These are phyloP conservation scores for Plasmopara halstedii DNA, from an alignment of 352 stramenopile genomes.

Conservation along the genomic window DNA sequence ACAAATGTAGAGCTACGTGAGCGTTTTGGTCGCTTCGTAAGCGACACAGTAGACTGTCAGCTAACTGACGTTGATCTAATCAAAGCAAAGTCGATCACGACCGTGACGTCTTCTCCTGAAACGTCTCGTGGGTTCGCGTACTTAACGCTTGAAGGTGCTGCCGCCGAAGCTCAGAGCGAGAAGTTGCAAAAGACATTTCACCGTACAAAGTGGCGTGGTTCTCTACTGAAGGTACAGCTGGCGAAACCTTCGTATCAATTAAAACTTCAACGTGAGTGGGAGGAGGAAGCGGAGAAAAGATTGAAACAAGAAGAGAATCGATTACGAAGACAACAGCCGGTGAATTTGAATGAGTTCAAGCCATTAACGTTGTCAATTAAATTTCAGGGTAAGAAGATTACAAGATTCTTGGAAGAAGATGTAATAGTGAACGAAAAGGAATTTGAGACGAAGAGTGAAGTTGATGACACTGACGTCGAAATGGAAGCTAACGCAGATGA, in stretches of 20 bases:
- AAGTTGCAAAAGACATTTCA: constrained; percentile 58
- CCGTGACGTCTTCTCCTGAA: constrained; percentile 1
- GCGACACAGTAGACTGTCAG: constrained; percentile 15
- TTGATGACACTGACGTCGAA: constrained; percentile 7
- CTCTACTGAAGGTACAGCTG: constrained; percentile 46
- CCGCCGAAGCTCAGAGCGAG: constrained; percentile 22
- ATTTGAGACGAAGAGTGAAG: constrained; percentile 5
- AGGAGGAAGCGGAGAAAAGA: constrained; percentile 6
- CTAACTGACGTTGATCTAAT: constrained; percentile 39
- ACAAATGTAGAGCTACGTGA: constrained; percentile 44
- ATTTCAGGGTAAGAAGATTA: constrained; percentile 24
- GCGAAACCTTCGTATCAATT: constrained; percentile 42
- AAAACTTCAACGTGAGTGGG: constrained; percentile 37
- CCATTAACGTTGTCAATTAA: constrained; percentile 8
- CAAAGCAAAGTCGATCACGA: constrained; percentile 13
- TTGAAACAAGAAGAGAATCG: not conserved
- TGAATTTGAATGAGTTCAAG: constrained; percentile 5
- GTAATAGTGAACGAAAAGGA: constrained; percentile 6
- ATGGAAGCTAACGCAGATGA: constrained; percentile 1
- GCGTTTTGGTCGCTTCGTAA: constrained; percentile 51
- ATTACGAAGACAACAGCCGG: not conserved
- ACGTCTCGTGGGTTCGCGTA: constrained; percentile 50
- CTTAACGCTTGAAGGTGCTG: constrained; percentile 33
- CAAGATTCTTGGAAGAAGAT: constrained; percentile 9
- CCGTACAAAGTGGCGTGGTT: constrained; percentile 65